Base-by-base conservation (phyloP, 139 green algal species). In the Chlamydomonas sp. region DNA sequence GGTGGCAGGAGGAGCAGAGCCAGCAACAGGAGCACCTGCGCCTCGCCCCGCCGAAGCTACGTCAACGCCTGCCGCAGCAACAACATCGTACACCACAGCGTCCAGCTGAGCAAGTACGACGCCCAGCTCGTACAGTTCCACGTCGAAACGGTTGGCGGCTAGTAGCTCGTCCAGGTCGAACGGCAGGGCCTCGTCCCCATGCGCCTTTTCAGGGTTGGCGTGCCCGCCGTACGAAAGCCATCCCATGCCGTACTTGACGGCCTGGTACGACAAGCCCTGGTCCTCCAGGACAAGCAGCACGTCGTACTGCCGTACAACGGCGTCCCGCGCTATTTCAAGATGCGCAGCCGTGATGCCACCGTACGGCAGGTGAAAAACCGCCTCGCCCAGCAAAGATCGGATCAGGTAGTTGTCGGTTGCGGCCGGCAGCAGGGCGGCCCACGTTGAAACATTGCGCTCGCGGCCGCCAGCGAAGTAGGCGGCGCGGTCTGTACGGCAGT, bases 251-350 rank as follows among this genome's bases (percentile, higher is more conserved):
- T 71, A 68, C 6, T 67, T 49, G 66, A 90, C 5, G 31, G 31
- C 58, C 7, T 57, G 59, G 3, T 58, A 6, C 5, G 57, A n/a
- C 17, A 76, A 1, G 7, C 74, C 73, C 1, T 58, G 2, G 20
- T 88, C 62, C 66, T 90, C 87, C 75, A 90, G 76, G 59, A 90
- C 73, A 75, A 90, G 80, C 77, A 90, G 63, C 18, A 90, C 74
- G 66, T 90, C 87, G 60, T 81, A 90, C 66, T 90, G 87, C 18
- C 67, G 5, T 1, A 63, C 67, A 31, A 90, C 4, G 0, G 80
- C 18, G 9, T 15, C 1, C 2, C 73, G 63, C 1, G 80, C 87
- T 1, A 88, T 15, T 1, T 68, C 61, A 20, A 73, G 31, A 57
- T 87, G 80, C 5, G 69, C 17, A 10, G 17, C 17, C 4, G 16